These are phyloP conservation scores for Penicillium sp. DNA, from an alignment of 2,329 filamentous ascomycete species.

Conservation along the genomic window DNA sequence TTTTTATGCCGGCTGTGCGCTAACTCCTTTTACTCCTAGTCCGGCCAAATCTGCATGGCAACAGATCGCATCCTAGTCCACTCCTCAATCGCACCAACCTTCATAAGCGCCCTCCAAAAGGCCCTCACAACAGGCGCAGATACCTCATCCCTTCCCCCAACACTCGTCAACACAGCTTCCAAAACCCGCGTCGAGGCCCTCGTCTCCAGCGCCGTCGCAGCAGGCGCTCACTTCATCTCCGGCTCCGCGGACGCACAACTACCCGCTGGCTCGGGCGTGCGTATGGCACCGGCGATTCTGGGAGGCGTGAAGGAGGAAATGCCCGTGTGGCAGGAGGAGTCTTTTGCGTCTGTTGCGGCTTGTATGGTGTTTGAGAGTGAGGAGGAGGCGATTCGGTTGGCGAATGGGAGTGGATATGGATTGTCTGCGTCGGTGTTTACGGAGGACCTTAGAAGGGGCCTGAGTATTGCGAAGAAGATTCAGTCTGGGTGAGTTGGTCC, in stretches of 20 bases:
- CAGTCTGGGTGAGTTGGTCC: constrained; percentile 59
- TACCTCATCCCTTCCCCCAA: constrained; percentile 39
- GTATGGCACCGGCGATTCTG: constrained; percentile 68
- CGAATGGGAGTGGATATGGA: constrained; percentile 80
- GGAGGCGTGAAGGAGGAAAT: constrained; percentile 69
- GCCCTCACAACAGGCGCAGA: constrained; percentile 42
- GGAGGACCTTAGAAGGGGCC: constrained; percentile 61
- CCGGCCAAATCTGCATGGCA: constrained; percentile 81
- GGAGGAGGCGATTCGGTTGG: constrained; percentile 71
- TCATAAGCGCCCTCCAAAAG: constrained; percentile 54
- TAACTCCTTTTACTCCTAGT: too few relatives aligned
- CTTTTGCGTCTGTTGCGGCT: constrained; percentile 74
- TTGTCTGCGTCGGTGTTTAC: constrained; percentile 74
- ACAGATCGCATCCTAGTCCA: constrained; percentile 74
- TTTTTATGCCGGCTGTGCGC: background rate
- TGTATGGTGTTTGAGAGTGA: constrained; percentile 63
- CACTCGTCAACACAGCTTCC: constrained; percentile 50
- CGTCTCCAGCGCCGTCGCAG: constrained; percentile 32
- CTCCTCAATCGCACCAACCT: constrained; percentile 55
- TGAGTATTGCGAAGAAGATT: constrained; percentile 63
- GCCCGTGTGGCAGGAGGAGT: constrained; percentile 74
- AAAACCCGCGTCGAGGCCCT: constrained; percentile 47
- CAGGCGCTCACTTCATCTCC: constrained; percentile 38
- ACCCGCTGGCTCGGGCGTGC: constrained; percentile 28
- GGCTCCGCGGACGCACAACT: constrained; percentile 20